A percentile compares a stretch with the other conserved stretches of the same genome.
These are phyloP conservation scores for Magnusiomyces fungicola DNA, from an alignment of 1,139 yeast species.

Conservation along the genomic window DNA sequence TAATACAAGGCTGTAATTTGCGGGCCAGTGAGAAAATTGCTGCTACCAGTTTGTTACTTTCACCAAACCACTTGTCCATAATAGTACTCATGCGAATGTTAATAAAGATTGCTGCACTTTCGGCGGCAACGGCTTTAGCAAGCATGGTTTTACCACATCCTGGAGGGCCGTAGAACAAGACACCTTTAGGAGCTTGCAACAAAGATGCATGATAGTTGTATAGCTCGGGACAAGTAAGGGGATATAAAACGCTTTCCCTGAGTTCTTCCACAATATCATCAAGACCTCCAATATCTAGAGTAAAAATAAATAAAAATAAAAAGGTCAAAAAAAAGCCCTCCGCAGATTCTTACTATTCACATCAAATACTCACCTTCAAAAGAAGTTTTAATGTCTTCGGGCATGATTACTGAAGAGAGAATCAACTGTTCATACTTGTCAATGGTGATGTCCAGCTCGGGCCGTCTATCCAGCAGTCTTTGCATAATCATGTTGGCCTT, in stretches of 20 bases:
- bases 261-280: slow-evolving; percentile 76
- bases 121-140: slow-evolving; percentile 91
- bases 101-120: slow-evolving; percentile 86
- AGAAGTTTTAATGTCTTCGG: slow-evolving; percentile 68
- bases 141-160: slow-evolving; percentile 98
- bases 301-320: neutral
- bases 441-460: slow-evolving; percentile 51
- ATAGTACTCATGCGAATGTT: slow-evolving; percentile 90
- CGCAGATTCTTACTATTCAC: too few relatives aligned
- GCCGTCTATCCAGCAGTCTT: slow-evolving; percentile 50
- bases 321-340: too few relatives aligned
- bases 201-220: slow-evolving; percentile 57
- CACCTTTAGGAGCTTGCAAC: slow-evolving; percentile 90
- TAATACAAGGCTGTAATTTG: slow-evolving; percentile 88
- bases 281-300: slow-evolving; percentile 77
- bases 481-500: slow-evolving; percentile 59
- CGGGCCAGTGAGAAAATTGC: slow-evolving; percentile 87
- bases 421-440: slow-evolving; percentile 74
- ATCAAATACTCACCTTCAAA: slow-evolving; percentile 50
- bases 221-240: slow-evolving; percentile 67
- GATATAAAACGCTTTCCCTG: slow-evolving; percentile 80
- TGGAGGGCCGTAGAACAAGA: slow-evolving; percentile 89
- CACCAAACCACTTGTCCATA: slow-evolving; percentile 99
- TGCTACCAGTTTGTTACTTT: slow-evolving; percentile 86
- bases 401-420: slow-evolving; percentile 70